A percentile compares a stretch with the other conserved stretches of the same genome.
Conservation (phyloP, 176 grass and related monocot genomes). For the Dactylis glomerata region DNA sequence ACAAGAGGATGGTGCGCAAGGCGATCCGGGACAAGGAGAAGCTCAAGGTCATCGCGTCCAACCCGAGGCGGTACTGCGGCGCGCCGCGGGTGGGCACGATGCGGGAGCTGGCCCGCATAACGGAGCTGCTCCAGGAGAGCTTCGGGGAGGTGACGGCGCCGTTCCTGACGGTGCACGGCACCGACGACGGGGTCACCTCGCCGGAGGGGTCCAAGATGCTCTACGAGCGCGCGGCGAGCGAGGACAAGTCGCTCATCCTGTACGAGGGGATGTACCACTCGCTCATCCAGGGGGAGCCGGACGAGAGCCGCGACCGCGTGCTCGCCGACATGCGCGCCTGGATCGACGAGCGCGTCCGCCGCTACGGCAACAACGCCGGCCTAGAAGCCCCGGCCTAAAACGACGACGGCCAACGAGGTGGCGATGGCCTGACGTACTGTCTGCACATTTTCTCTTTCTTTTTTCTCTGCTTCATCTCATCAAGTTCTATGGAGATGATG, state of each 20-base stretch:
- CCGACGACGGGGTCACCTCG: conserved; percentile 50
- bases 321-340: conserved; percentile 62
- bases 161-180: conserved; percentile 62
- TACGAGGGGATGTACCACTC: conserved; percentile 78
- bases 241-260: conserved; percentile 58
- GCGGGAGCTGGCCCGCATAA: conserved; percentile 58
- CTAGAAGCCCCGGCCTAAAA: neutral
- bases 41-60: conserved; percentile 51
- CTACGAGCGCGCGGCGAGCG: conserved; percentile 55
- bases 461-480: neutral
- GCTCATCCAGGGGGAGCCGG: conserved; percentile 62
- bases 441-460: neutral
- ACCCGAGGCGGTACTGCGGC: conserved; percentile 50
- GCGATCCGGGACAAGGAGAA: conserved; percentile 47
- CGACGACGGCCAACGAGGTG: neutral
- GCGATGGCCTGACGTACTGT: neutral
- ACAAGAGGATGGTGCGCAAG: conserved; percentile 57
- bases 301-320: conserved; percentile 60
- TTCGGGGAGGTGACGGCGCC: conserved; percentile 51
- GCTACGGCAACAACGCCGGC: conserved; percentile 22
- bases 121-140: conserved; percentile 37
- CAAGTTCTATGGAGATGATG: neutral
- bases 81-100: conserved; percentile 62
- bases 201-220: conserved; percentile 68
- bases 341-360: conserved; percentile 56